A percentile compares a stretch with the other conserved stretches of the same genome.
These are phyloP conservation scores for Candolleomyces eurysporus DNA, from an alignment of 768 basidiomycete species.

Conservation along the genomic window DNA sequence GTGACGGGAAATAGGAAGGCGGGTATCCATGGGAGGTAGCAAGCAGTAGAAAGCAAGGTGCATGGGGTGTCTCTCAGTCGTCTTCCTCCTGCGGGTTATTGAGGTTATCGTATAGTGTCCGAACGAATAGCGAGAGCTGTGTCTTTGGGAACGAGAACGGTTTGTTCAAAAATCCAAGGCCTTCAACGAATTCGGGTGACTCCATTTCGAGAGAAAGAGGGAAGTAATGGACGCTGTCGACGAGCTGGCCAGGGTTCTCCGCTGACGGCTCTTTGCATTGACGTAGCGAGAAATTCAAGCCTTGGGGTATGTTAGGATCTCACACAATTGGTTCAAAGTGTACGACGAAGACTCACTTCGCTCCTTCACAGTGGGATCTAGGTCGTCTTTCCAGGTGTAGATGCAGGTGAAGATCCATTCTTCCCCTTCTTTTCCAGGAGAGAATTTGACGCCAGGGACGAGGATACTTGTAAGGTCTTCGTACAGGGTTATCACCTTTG, in stretches of 20 bases:
- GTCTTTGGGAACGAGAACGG: conserved; percentile 67
- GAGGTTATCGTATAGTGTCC: conserved; percentile 56
- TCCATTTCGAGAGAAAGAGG: conserved; percentile 69
- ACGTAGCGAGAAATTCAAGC: conserved; percentile 58
- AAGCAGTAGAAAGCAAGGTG: conserved; percentile 4
- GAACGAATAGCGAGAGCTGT: conserved; percentile 67
- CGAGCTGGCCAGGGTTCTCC: conserved; percentile 34
- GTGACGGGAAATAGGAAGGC: background rate
- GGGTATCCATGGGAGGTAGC: background rate
- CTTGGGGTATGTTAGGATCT: conserved; percentile 30
- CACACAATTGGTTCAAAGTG: background rate
- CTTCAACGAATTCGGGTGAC: conserved; percentile 48
- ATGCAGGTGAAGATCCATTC: conserved; percentile 67
- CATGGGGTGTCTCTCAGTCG: conserved; percentile 13
- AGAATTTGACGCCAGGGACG: conserved; percentile 56
- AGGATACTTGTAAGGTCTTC: conserved; percentile 85
- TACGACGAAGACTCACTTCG: conserved; percentile 33
- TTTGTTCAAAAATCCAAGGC: conserved; percentile 57
- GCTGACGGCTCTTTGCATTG: conserved; percentile 41
- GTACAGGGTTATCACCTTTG: conserved; percentile 68
- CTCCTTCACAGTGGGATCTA: conserved; percentile 21
- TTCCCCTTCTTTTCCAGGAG: conserved; percentile 42
- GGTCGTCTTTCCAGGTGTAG: conserved; percentile 51
- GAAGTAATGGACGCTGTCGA: conserved; percentile 54
- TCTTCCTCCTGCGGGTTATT: conserved; percentile 29